A percentile compares a stretch with the other conserved stretches of the same genome.
phyloP scores from a whole-genome alignment of 1,284 basidiomycete species.

The Microbotryum intermedium region DNA sequence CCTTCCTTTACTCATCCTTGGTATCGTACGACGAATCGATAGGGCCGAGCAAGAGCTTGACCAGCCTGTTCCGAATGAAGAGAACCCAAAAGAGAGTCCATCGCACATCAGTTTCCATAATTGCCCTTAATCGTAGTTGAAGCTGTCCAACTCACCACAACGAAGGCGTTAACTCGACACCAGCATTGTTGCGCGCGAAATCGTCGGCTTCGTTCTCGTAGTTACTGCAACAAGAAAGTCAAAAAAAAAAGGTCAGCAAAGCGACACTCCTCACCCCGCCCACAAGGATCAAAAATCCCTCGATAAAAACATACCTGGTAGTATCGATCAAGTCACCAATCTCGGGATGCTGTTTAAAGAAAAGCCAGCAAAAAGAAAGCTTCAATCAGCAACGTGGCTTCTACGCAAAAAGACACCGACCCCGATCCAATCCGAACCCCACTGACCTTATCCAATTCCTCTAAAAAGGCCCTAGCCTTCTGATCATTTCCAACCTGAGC shows the following conservation, averaged over 20 bases:
- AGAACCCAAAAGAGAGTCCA: no score
- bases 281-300: no score
- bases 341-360: constrained; percentile 34
- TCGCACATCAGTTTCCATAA: no score
- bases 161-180: constrained; percentile 34
- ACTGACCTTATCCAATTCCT: constrained; percentile 39
- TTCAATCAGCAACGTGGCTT: background rate
- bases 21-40: background rate
- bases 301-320: no score
- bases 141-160: constrained; percentile 31
- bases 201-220: constrained; percentile 43
- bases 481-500: constrained; percentile 44
- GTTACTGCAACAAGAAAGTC: no score
- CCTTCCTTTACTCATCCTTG: background rate
- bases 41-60: background rate
- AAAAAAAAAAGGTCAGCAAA: no score
- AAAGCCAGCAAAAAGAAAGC: background rate
- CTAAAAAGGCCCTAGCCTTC: constrained; percentile 38
- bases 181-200: constrained; percentile 38
- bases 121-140: no score
- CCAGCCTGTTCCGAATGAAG: background rate
- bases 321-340: constrained; percentile 42
- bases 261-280: no score
- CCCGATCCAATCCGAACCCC: background rate
- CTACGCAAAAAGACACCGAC: background rate